Percentiles rank a stretch among this genome's conserved stretches.
Evolutionary conservation across 1,139 yeast genomes (phyloP).

Genomic region (Candida glucosophila): DNA sequence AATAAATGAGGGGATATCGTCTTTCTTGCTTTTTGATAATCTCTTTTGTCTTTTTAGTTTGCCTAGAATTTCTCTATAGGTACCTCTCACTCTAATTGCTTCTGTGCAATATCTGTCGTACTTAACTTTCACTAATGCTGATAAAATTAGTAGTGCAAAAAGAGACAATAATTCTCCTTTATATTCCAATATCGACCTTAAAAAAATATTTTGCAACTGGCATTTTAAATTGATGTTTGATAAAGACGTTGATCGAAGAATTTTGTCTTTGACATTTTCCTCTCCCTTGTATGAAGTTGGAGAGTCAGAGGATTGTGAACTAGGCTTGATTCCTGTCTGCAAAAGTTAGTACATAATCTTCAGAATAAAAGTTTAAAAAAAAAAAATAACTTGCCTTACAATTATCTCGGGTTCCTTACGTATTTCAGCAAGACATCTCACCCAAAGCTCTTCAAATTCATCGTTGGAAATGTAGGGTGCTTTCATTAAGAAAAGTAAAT

Average conservation of each 20-base stretch:
- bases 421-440: constrained; percentile 52
- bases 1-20: constrained; percentile 34
- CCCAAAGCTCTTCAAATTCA: constrained; percentile 81
- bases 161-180: constrained; percentile 26
- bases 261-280: constrained; percentile 30
- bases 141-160: constrained; percentile 11
- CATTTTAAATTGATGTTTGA: constrained; percentile 57
- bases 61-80: constrained; percentile 36
- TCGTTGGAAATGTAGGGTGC: constrained; percentile 54
- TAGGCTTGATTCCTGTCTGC: constrained; percentile 24
- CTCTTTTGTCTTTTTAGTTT: constrained; percentile 36
- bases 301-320: constrained; percentile 15
- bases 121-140: constrained; percentile 18
- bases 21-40: constrained; percentile 16
- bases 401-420: constrained; percentile 68
- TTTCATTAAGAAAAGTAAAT: constrained; percentile 48
- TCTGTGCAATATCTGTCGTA: constrained; percentile 23
- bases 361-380: constrained; percentile 1
- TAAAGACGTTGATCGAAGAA: constrained; percentile 69
- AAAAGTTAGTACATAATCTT: constrained; percentile 12
- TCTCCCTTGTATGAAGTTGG: constrained; percentile 23
- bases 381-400: constrained; percentile 66
- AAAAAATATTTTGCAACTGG: constrained; percentile 46
- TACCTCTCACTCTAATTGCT: constrained; percentile 21
- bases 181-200: constrained; percentile 39